A percentile compares a stretch with the other conserved stretches of the same genome.
Evolutionary conservation across 345 rosid species (phyloP).

Genomic region (Salix caprea): DNA sequence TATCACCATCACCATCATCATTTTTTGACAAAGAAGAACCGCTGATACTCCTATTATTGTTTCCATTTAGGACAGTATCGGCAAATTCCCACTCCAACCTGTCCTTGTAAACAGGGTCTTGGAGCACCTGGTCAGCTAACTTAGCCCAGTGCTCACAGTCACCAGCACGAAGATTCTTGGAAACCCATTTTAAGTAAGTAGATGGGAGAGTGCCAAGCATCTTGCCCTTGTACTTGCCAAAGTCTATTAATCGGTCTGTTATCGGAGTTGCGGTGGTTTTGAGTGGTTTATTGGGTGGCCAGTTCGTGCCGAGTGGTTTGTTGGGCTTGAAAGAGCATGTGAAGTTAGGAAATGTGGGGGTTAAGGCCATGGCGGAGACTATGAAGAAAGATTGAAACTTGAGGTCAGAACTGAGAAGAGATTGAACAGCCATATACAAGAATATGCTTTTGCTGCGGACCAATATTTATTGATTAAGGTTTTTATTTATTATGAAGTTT

Average conservation of each 20-base stretch:
- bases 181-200: slow-evolving; percentile 69
- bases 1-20: background rate
- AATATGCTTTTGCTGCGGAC: too few relatives aligned
- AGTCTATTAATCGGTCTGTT: slow-evolving; percentile 59
- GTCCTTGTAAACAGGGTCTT: slow-evolving; percentile 63
- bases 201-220: slow-evolving; percentile 83
- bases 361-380: slow-evolving; percentile 6
- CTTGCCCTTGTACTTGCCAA: slow-evolving; percentile 76
- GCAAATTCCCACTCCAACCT: slow-evolving; percentile 80
- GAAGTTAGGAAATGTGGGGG: slow-evolving; percentile 18
- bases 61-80: slow-evolving; percentile 47
- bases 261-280: slow-evolving; percentile 28
- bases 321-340: slow-evolving; percentile 36
- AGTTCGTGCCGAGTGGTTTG: background rate
- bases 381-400: background rate
- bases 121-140: slow-evolving; percentile 66
- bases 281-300: slow-evolving; percentile 6
- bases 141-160: slow-evolving; percentile 66
- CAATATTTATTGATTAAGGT: too few relatives aligned
- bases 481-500: too few relatives aligned
- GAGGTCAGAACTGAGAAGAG: background rate
- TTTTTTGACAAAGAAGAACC: background rate
- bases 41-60: background rate
- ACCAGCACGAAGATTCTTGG: slow-evolving; percentile 59
- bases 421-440: background rate